phyloP scores from a whole-genome alignment of 352 stramenopile genomes.

The Phytophthora capsici region DNA sequence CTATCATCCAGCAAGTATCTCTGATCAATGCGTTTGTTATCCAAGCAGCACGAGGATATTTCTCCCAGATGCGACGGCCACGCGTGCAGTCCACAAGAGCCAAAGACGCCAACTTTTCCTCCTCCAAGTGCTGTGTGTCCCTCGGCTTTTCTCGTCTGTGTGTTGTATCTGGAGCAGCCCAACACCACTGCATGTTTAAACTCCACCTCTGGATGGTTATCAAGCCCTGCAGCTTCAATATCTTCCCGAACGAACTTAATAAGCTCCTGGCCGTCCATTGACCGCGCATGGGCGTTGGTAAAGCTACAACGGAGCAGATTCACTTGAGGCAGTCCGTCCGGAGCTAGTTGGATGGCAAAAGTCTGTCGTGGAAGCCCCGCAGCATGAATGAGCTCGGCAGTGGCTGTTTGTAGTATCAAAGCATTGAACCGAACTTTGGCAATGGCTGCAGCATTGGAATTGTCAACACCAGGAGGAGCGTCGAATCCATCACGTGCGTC shows the following conservation, averaged over 20 bases:
- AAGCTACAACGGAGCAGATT: constrained; percentile 65
- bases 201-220: constrained; percentile 36
- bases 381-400: constrained; percentile 57
- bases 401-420: constrained; percentile 62
- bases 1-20: constrained; percentile 63
- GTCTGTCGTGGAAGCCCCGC: constrained; percentile 48
- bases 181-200: constrained; percentile 81
- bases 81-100: constrained; percentile 69
- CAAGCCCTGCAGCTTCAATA: constrained; percentile 46
- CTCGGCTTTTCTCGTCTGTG: constrained; percentile 49
- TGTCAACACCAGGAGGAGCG: constrained; percentile 53
- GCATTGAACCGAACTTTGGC: constrained; percentile 63
- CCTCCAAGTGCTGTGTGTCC: constrained; percentile 68
- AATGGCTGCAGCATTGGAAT: constrained; percentile 57
- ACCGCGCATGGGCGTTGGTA: constrained; percentile 50
- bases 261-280: constrained; percentile 66
- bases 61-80: constrained; percentile 61
- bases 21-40: constrained; percentile 66
- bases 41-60: constrained; percentile 55
- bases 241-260: constrained; percentile 60
- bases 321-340: constrained; percentile 60
- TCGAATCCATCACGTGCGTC: constrained; percentile 64
- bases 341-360: constrained; percentile 62
- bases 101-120: constrained; percentile 66
- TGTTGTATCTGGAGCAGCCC: constrained; percentile 69